Conservation (phyloP, 495 filamentous ascomycete species). For the Usnea hakonensis region DNA sequence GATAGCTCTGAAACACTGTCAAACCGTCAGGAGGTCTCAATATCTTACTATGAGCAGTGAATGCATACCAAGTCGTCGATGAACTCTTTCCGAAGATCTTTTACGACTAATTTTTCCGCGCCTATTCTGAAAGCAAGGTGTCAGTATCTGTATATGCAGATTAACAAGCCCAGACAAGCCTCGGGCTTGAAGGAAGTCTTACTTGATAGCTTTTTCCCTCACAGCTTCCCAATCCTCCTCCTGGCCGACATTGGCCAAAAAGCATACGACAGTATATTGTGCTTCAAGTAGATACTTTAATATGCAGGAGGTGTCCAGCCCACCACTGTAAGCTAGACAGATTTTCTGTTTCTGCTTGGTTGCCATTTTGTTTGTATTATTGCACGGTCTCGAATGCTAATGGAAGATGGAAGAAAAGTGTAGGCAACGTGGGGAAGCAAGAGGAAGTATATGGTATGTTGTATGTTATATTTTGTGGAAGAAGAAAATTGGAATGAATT, state of each 20-base stretch:
- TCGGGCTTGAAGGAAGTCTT: too few relatives aligned
- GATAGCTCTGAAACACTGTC: conserved; percentile 45
- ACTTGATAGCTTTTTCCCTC: conserved; percentile 22
- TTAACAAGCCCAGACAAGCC: too few relatives aligned
- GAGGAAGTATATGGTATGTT: too few relatives aligned
- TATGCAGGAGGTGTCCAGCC: conserved; percentile 22
- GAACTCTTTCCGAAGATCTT: conserved; percentile 23
- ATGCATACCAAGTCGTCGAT: conserved; percentile 45
- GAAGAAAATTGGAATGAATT: too few relatives aligned
- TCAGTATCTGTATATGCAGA: too few relatives aligned
- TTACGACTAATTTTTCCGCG: conserved; percentile 24
- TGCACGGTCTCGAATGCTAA: neutral
- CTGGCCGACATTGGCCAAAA: conserved; percentile 21
- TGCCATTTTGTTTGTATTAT: neutral
- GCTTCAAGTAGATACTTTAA: conserved; percentile 21
- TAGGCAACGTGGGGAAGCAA: neutral
- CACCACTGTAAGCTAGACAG: neutral
- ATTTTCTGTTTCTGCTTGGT: neutral
- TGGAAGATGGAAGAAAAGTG: neutral
- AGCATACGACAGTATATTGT: conserved; percentile 27
- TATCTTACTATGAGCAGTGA: too few relatives aligned
- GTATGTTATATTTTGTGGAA: too few relatives aligned
- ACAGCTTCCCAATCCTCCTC: conserved; percentile 26
- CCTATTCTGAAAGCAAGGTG: too few relatives aligned
- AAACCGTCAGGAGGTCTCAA: too few relatives aligned